Evolutionary conservation across 495 filamentous ascomycete genomes (phyloP), one percentile per base, ranked within the genome.

Genomic region (Penicillium angulare): DNA sequence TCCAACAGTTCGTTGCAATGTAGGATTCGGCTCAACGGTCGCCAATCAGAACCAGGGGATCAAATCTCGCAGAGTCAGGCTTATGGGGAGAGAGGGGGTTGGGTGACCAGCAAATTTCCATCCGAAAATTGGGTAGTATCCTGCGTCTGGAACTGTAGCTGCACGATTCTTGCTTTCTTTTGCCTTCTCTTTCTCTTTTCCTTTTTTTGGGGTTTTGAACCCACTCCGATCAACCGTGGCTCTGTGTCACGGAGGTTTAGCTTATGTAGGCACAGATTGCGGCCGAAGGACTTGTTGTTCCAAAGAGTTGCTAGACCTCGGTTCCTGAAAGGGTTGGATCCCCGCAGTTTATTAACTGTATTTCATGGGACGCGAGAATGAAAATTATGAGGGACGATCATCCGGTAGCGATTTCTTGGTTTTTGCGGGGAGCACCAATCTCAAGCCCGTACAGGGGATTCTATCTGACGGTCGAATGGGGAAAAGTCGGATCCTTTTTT

Each of bases 181-280:
- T 31, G 8, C 13, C 13, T 31, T 12, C 38, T 55, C 15, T 51
- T 15, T 24, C 15, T 5, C 22, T 32, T 40, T 20, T 34, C 23
- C 26, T 29, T 31, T 31, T 31, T 31, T 27, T 27, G 5, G 5
- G 5, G 5, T 27, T 6, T 31, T 31, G 27, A 2, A 24, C 42
- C 15, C 20, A 42, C 47, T 51, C 33, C 48, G 59, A 61, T 59
- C 50, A 53, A 55, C 51, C 48, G 55, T 55, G 52, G 58, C 61
- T 59, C 50, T 56, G 61, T 65, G 59, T 53, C 31, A 57, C 50
- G 41, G 23, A 17, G 16, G 29, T 17, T 31, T 31, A 47, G 39
- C 35, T 43, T 51, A 55, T 29, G 42, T 50, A 49, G 42, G 34
- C n/a, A 43, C 18, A 13, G 43, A 22, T 18, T 21, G 29, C 43